Evolutionary conservation across 116 monocot genomes (phyloP).

Genomic region (Zostera marina): DNA sequence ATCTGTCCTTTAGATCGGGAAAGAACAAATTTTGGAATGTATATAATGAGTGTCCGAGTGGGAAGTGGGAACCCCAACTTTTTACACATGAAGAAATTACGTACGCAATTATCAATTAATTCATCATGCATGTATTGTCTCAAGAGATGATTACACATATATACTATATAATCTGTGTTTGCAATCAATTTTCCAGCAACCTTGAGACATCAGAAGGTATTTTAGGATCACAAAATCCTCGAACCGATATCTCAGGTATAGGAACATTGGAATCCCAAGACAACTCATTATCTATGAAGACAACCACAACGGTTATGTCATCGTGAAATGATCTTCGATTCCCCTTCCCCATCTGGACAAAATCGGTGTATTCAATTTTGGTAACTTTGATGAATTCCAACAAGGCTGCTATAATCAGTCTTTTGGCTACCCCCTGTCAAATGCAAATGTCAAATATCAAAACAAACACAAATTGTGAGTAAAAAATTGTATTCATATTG

Average conservation of each 20-base stretch:
- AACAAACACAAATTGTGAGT: not conserved
- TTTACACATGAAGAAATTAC: too few relatives aligned
- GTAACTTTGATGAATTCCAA: conserved; percentile 46
- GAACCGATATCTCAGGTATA: conserved; percentile 42
- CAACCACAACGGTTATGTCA: conserved; percentile 67
- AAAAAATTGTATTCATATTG: not conserved
- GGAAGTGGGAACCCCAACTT: too few relatives aligned
- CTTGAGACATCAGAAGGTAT: too few relatives aligned
- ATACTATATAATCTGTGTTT: too few relatives aligned
- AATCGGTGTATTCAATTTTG: conserved; percentile 42
- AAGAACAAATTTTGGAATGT: too few relatives aligned
- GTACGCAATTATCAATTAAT: too few relatives aligned
- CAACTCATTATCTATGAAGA: conserved; percentile 45
- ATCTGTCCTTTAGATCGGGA: too few relatives aligned
- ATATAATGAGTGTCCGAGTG: too few relatives aligned
- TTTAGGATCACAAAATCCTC: conserved; percentile 37
- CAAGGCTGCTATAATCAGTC: conserved; percentile 45
- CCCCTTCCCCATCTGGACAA: conserved; percentile 57
- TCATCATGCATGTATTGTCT: too few relatives aligned
- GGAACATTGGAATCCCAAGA: conserved; percentile 9
- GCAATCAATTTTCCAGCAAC: too few relatives aligned
- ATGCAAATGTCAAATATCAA: too few relatives aligned
- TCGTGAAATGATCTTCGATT: conserved; percentile 69
- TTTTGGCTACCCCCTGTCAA: conserved; percentile 63
- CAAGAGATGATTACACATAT: too few relatives aligned